These are phyloP conservation scores for Fusarium sp. DNA, from an alignment of 2,329 filamentous ascomycete genomes.

Conservation along the genomic window DNA sequence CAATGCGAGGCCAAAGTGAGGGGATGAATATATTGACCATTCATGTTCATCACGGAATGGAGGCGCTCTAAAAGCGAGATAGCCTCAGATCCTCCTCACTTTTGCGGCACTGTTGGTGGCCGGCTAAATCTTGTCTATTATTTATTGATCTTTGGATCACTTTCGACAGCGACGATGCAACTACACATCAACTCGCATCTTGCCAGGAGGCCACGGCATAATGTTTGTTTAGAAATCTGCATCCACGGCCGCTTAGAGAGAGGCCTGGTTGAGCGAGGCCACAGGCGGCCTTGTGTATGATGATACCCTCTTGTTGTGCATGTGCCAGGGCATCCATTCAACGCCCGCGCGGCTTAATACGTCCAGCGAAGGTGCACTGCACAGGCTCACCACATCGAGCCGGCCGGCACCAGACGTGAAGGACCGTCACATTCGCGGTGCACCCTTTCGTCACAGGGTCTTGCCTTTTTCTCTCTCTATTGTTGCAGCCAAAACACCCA, in stretches of 20 bases:
- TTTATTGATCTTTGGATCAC: slow-evolving; percentile 22
- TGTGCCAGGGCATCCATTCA: slow-evolving; percentile 31
- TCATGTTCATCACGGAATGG: slow-evolving; percentile 20
- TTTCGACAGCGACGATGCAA: slow-evolving; percentile 4
- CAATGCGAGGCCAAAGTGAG: not conserved
- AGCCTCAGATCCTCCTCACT: slow-evolving; percentile 29
- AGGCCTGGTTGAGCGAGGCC: slow-evolving; percentile 37
- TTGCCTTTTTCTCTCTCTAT: slow-evolving; percentile 5
- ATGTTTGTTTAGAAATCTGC: slow-evolving; percentile 48
- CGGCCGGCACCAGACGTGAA: slow-evolving; percentile 38
- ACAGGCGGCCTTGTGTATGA: slow-evolving; percentile 40
- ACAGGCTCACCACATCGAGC: slow-evolving; percentile 43
- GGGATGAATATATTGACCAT: slow-evolving; percentile 18
- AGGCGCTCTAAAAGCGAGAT: slow-evolving; percentile 12
- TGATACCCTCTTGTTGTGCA: slow-evolving; percentile 37
- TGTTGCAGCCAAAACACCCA: slow-evolving; percentile 23
- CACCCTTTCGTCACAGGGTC: slow-evolving; percentile 13
- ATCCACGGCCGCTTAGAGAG: slow-evolving; percentile 33
- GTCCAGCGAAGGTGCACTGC: slow-evolving; percentile 38
- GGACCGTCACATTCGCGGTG: slow-evolving; percentile 31
- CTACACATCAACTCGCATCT: slow-evolving; percentile 11
- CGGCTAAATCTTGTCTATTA: slow-evolving; percentile 9
- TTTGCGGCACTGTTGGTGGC: slow-evolving; percentile 5
- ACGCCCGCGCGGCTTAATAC: slow-evolving; percentile 19
- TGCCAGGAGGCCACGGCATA: slow-evolving; percentile 35